phyloP scores from a whole-genome alignment of 108 stramenopile species.

The Aurantiochytrium sp. region DNA sequence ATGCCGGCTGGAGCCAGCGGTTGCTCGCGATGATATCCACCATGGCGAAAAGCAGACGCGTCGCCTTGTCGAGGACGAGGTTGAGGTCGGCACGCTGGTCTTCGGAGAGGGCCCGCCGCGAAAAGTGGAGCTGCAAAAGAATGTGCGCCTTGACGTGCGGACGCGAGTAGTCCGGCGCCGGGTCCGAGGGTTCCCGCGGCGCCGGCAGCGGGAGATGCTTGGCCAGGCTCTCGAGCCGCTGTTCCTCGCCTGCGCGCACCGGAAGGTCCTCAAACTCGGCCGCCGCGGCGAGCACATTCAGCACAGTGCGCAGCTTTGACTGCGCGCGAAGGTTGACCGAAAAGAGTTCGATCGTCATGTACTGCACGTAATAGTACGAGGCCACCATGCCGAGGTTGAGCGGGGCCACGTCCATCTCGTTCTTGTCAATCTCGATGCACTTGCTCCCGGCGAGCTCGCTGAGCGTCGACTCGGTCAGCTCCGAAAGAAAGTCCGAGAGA shows the following conservation, averaged over 20 bases:
- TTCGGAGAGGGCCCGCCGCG: conserved; percentile 67
- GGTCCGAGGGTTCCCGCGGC: conserved; percentile 28
- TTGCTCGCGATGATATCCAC: conserved; percentile 97
- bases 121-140: conserved; percentile 69
- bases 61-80: conserved; percentile 67
- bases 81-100: conserved; percentile 79
- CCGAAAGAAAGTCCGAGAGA: conserved; percentile 94
- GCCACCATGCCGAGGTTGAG: conserved; percentile 99
- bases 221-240: conserved; percentile 74
- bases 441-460: conserved; percentile 88
- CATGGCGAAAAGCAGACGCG: conserved; percentile 80
- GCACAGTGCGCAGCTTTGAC: conserved; percentile 81
- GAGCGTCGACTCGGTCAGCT: conserved; percentile 91
- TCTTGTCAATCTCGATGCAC: conserved; percentile 48
- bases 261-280: conserved; percentile 81
- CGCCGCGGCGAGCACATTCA: conserved; percentile 90
- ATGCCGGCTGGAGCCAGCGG: conserved; percentile 92
- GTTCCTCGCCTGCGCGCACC: conserved; percentile 85
- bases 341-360: conserved; percentile 94
- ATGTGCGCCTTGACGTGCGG: conserved; percentile 84
- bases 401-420: conserved; percentile 83
- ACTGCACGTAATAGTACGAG: conserved; percentile 90
- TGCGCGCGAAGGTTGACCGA: conserved; percentile 87
- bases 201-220: conserved; percentile 69
- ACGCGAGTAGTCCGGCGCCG: conserved; percentile 57